Conservation (phyloP, 1,284 basidiomycete species). For the Papiliotrema flavescens region DNA sequence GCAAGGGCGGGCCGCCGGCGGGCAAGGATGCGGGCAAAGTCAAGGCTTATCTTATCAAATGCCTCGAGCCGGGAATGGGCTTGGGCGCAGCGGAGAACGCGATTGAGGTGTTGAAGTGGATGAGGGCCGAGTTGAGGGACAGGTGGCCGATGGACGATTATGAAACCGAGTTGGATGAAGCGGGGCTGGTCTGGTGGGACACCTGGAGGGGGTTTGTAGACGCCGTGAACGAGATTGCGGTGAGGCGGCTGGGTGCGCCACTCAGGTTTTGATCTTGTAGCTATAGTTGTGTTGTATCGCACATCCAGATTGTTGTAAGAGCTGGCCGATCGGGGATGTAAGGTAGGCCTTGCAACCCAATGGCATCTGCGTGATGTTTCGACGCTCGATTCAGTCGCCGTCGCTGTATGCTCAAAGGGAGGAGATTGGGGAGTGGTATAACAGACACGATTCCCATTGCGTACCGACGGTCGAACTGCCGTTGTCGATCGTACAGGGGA, state of each 20-base stretch:
- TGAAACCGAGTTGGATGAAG: constrained; percentile 3
- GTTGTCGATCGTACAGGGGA: too few relatives aligned
- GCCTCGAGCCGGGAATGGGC: constrained; percentile 56
- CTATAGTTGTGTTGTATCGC: too few relatives aligned
- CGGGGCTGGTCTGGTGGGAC: constrained; percentile 61
- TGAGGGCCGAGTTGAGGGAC: constrained; percentile 51
- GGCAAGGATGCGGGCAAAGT: constrained; percentile 68
- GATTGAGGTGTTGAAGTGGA: constrained; percentile 69
- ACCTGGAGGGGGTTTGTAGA: constrained; percentile 63
- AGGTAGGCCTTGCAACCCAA: too few relatives aligned
- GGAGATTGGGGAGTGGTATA: too few relatives aligned
- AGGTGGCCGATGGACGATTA: constrained; percentile 10
- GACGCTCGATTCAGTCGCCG: too few relatives aligned
- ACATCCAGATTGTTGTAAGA: too few relatives aligned
- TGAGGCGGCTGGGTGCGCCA: constrained; percentile 64
- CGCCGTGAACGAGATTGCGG: constrained; percentile 59
- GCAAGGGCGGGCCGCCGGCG: constrained; percentile 57
- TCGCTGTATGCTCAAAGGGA: too few relatives aligned
- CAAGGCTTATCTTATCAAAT: constrained; percentile 63
- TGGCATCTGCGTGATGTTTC: too few relatives aligned
- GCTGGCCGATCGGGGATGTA: too few relatives aligned
- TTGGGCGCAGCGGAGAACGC: constrained; percentile 66
- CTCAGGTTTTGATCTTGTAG: constrained; percentile 5
- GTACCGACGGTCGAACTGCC: too few relatives aligned
- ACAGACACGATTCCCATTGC: too few relatives aligned